Conservation (phyloP, 129 eudicot genomes). For the Lonicera japonica region DNA sequence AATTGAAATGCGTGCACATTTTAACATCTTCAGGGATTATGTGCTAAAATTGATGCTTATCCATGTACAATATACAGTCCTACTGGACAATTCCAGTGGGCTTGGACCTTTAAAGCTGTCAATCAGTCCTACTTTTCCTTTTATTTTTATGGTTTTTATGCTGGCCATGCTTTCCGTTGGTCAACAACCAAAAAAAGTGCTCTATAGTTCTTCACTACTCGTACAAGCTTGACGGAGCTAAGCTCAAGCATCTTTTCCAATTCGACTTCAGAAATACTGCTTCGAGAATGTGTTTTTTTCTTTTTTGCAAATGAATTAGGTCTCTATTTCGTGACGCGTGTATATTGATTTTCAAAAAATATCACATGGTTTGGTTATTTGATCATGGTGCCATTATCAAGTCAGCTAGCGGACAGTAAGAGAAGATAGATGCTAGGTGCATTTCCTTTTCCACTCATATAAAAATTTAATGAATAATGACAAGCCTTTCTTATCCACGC, state of each 20-base stretch:
- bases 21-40: not conserved
- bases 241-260: not conserved
- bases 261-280: not conserved
- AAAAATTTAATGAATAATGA: not conserved
- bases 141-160: too few relatives aligned
- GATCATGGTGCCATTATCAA: not conserved
- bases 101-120: not conserved
- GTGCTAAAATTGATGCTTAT: not conserved
- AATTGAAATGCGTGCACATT: not conserved
- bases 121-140: too few relatives aligned
- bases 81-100: not conserved
- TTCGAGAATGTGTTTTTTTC: not conserved
- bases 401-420: not conserved
- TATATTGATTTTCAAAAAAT: not conserved
- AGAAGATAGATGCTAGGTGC: not conserved
- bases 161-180: too few relatives aligned
- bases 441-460: not conserved
- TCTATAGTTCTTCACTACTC: too few relatives aligned
- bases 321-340: not conserved
- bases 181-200: too few relatives aligned
- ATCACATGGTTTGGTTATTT: not conserved
- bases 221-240: too few relatives aligned
- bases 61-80: not conserved
- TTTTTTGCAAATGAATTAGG: not conserved
- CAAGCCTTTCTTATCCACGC: not conserved